Base-by-base conservation (phyloP, 768 basidiomycete species). In the Podaxis mareebaensis region DNA sequence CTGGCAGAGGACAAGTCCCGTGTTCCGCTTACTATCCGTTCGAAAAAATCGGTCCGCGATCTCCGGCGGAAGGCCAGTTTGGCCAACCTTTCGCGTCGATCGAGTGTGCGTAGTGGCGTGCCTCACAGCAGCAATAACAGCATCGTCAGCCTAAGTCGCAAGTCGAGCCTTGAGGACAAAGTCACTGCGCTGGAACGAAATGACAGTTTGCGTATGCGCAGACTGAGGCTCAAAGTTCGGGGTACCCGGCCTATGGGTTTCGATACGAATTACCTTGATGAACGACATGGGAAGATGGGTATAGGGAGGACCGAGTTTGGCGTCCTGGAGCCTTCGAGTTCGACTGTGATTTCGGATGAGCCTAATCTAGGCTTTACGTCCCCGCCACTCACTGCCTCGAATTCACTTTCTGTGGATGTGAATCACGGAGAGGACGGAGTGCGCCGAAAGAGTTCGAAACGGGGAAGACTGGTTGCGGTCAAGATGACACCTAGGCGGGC, bases 1-100 rank as follows among this genome's bases (percentile, higher is more conserved):
- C 81, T 91, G 6, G 90, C 89, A 2, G 79, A 82, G 51, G 84
- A 85, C 67, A 73, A 83, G 8, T 82, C 81, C 12, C 73, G 72
- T 10, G 74, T 80, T 46, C 78, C 83, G 2, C 74, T 84, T n/a
- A 72, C 79, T 10, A 72, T 80, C 55, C 72, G 74, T 22, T 78
- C 78, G 10, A 78, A 75, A 54, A 75, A 75, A 58, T 78, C 77
- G 61, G 71, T 82, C 61, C 76, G 79, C 33, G 77, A 80, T 67
- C 67, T 81, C 30, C 69, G 74, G 40, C 66, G 71, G 57, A 71
- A 70, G 51, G 74, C 70, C 10, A 74, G 66, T 30, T 13, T 65
- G 26, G 38, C 60, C 55, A 46, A 61, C 63, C 56, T 73, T 2
- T 71, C 70, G 15, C 61, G 75, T 3, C 70, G 71, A 56, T 67